phyloP scores from a whole-genome alignment of 2,329 filamentous ascomycete species.

The Botrytis byssoidea region DNA sequence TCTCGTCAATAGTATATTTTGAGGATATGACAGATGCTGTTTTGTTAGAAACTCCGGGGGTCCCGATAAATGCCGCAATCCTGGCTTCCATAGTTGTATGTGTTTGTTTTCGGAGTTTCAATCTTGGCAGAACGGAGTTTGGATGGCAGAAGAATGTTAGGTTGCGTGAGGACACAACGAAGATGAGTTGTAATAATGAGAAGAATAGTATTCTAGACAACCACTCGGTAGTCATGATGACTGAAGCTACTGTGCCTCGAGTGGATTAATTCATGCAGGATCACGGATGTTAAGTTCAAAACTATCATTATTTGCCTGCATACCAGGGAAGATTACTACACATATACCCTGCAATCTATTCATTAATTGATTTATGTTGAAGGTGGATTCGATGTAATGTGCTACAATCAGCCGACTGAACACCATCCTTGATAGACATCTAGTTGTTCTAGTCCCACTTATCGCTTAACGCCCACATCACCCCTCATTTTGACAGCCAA shows the following conservation, averaged over 20 bases:
- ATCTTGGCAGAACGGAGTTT: not conserved
- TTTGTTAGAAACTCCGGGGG: too few species aligned
- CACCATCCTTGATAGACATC: not conserved
- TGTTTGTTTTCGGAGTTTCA: too few species aligned
- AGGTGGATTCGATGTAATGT: not conserved
- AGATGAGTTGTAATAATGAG: not conserved
- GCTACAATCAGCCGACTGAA: not conserved
- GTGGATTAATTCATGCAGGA: not conserved
- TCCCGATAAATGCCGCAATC: too few species aligned
- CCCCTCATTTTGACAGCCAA: not conserved
- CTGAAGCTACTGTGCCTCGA: not conserved
- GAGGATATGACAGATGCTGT: too few species aligned
- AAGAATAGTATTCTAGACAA: not conserved
- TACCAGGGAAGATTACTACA: not conserved
- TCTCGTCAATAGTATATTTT: too few species aligned
- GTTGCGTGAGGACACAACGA: not conserved
- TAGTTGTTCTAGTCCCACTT: not conserved
- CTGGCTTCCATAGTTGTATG: too few species aligned
- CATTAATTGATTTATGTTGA: not conserved
- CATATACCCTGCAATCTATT: not conserved
- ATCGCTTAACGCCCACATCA: not conserved
- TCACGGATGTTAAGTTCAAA: not conserved
- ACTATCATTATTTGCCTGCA: not conserved
- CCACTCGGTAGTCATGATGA: not conserved
- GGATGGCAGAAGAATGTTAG: not conserved